A percentile compares a stretch with the other conserved stretches of the same genome.
Evolutionary conservation across 2,329 filamentous ascomycete species (phyloP).

Genomic region (Curvularia hawaiiensis): DNA sequence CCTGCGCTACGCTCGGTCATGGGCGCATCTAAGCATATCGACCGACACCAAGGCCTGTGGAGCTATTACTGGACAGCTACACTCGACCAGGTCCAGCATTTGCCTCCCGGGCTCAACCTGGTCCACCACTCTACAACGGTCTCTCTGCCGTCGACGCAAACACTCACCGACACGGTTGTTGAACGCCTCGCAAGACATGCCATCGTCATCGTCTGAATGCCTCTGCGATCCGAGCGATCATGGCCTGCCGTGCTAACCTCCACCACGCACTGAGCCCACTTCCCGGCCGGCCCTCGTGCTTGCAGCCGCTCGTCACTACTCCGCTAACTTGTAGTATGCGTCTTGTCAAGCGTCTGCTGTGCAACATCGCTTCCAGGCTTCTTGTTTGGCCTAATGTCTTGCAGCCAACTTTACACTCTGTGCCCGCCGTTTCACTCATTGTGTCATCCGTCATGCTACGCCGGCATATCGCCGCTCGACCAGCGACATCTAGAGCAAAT

Average conservation of each 20-base stretch:
- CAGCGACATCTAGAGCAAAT: conserved; percentile 23
- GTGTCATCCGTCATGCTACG: conserved; percentile 24
- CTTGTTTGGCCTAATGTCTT: conserved; percentile 34
- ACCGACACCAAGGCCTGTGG: conserved; percentile 18
- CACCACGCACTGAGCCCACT: conserved; percentile 28
- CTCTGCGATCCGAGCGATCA: conserved; percentile 14
- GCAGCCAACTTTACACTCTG: conserved; percentile 30
- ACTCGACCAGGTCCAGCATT: conserved; percentile 24
- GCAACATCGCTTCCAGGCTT: conserved; percentile 34
- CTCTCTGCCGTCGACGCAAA: conserved; percentile 23
- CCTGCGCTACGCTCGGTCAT: conserved; percentile 20
- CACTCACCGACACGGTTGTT: conserved; percentile 38
- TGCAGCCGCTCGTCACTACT: conserved; percentile 21
- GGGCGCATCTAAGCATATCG: conserved; percentile 27
- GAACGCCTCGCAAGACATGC: conserved; percentile 19
- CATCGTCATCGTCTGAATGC: conserved; percentile 19
- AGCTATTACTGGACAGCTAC: conserved; percentile 19
- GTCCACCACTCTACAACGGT: conserved; percentile 23
- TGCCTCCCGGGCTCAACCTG: conserved; percentile 31
- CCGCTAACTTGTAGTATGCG: conserved; percentile 29
- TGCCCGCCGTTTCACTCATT: conserved; percentile 24
- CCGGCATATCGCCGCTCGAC: conserved; percentile 25
- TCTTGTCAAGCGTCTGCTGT: conserved; percentile 35
- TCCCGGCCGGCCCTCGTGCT: conserved; percentile 38
- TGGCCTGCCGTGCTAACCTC: conserved; percentile 24